phyloP scores from a whole-genome alignment of 192 early-diverging fungal species.

The Chytriomyces sp. region DNA sequence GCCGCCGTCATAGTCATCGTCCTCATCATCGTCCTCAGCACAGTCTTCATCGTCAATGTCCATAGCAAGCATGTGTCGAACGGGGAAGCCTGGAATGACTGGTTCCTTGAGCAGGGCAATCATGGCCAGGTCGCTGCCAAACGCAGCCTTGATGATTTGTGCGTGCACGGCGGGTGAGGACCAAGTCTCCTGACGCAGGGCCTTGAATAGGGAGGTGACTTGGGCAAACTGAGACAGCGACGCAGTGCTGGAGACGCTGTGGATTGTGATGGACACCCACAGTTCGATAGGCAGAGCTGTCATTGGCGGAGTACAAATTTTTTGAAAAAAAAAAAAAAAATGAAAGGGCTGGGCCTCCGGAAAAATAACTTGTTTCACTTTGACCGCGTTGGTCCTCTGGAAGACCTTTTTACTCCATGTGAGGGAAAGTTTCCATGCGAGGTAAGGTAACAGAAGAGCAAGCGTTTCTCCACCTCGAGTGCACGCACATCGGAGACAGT shows the following conservation, averaged over 20 bases:
- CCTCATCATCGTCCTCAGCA: constrained; percentile 1
- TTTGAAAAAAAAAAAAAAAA: neutral
- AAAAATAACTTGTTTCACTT: too few species aligned
- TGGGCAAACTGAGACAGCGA: neutral
- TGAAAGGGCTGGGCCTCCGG: too few species aligned
- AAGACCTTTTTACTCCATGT: too few species aligned
- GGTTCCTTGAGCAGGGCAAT: neutral
- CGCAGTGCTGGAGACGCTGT: neutral
- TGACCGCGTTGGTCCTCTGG: too few species aligned
- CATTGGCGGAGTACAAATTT: neutral
- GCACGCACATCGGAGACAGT: too few species aligned
- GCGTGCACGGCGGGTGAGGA: neutral
- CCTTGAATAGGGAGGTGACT: neutral
- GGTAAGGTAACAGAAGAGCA: too few species aligned
- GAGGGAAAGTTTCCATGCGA: too few species aligned
- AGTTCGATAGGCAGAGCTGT: neutral
- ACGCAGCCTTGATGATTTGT: neutral
- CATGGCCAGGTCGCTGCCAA: neutral
- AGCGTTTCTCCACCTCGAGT: too few species aligned
- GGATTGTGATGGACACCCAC: neutral
- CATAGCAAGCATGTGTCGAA: neutral
- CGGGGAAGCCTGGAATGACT: too few species aligned
- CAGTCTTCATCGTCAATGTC: neutral
- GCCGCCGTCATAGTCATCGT: neutral
- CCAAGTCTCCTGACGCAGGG: neutral